Conservation (phyloP, 164 flowering plant genomes). For the Vitis riparia region DNA sequence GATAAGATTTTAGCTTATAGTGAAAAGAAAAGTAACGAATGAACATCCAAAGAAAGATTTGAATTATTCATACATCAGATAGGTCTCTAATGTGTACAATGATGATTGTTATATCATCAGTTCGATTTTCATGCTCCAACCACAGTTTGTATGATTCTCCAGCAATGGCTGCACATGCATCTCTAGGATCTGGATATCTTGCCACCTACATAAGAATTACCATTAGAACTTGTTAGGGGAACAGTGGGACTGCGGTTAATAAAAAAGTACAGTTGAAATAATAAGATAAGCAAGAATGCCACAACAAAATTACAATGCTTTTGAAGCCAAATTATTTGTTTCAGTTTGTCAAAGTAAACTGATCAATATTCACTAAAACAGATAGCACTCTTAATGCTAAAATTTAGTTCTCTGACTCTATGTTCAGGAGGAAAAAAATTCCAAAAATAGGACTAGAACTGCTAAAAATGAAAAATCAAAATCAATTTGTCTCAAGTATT, state of each 20-base stretch:
- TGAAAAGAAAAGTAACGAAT: background rate
- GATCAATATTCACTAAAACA: background rate
- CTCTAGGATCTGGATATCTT: constrained; percentile 75
- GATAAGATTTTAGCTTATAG: too few relatives aligned
- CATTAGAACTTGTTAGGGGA: background rate
- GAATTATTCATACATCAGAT: constrained; percentile 44
- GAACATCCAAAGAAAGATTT: constrained; percentile 3
- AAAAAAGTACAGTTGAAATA: background rate
- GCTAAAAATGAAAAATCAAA: too few relatives aligned
- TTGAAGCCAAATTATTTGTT: too few relatives aligned
- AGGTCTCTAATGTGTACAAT: constrained; percentile 78
- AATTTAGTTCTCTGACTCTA: background rate
- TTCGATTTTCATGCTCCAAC: constrained; percentile 92
- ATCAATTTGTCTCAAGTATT: too few relatives aligned
- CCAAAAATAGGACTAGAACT: too few relatives aligned
- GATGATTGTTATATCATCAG: constrained; percentile 97
- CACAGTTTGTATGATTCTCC: constrained; percentile 90
- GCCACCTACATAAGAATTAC: constrained; percentile 51
- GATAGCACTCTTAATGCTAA: background rate
- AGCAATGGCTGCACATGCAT: constrained; percentile 85
- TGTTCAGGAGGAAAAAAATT: background rate
- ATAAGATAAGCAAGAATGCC: too few relatives aligned
- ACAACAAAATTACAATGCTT: too few relatives aligned
- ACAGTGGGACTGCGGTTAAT: background rate
- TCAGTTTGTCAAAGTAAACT: background rate